These are phyloP conservation scores for Trichoderma sp. DNA, from an alignment of 2,329 filamentous ascomycete species.

Conservation along the genomic window DNA sequence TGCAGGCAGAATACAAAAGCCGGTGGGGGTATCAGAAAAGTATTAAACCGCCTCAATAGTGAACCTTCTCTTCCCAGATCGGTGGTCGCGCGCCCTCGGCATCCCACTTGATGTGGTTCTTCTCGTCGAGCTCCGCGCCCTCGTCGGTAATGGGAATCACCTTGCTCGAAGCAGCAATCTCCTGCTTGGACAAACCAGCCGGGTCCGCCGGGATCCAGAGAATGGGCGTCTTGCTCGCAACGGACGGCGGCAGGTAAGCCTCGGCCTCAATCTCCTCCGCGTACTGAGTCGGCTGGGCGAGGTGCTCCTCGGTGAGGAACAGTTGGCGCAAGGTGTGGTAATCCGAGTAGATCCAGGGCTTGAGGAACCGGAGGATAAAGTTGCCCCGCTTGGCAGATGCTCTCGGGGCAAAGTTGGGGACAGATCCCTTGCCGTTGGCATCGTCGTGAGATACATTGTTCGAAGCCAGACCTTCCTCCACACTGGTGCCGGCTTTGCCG, in stretches of 20 bases:
- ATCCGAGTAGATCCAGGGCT: constrained; percentile 74
- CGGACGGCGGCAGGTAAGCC: constrained; percentile 73
- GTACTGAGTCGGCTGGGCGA: constrained; percentile 50
- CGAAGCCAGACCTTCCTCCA: constrained; percentile 32
- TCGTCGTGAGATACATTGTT: constrained; percentile 27
- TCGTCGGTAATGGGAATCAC: constrained; percentile 74
- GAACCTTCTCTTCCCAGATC: constrained; percentile 50
- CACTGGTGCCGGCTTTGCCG: constrained; percentile 36
- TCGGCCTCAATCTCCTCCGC: constrained; percentile 62
- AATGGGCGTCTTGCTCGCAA: constrained; percentile 61
- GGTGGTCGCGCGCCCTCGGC: constrained; percentile 47
- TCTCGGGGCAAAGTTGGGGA: constrained; percentile 33
- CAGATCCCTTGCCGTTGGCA: constrained; percentile 30
- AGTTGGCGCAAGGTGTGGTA: constrained; percentile 67
- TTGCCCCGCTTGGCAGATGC: constrained; percentile 51
- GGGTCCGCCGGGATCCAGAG: constrained; percentile 78
- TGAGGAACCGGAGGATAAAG: constrained; percentile 63
- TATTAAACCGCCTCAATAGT: constrained; percentile 42
- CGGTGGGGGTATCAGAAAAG: constrained; percentile 30
- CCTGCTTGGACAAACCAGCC: constrained; percentile 69
- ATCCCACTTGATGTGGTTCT: constrained; percentile 53
- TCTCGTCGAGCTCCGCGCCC: constrained; percentile 69
- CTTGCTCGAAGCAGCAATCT: constrained; percentile 66
- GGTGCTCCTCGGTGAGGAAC: constrained; percentile 18
- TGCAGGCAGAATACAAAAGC: constrained; percentile 4